phyloP scores from a whole-genome alignment of 108 stramenopile species.

The Nitzschia palea region DNA sequence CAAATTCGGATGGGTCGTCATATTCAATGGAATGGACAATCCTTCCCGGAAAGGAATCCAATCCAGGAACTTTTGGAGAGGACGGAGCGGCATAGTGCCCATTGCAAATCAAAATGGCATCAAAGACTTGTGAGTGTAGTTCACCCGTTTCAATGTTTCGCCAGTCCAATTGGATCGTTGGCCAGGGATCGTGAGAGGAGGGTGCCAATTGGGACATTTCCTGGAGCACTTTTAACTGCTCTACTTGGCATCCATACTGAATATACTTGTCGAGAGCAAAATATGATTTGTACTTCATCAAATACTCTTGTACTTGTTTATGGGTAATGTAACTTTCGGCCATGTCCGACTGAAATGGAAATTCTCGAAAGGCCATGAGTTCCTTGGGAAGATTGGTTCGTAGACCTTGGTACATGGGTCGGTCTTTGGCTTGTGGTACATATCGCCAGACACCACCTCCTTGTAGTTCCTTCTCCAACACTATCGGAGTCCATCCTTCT shows the following conservation, averaged over 20 bases:
- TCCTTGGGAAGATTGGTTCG: slow-evolving; percentile 85
- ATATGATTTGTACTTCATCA: slow-evolving; percentile 51
- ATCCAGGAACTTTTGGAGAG: slow-evolving; percentile 54
- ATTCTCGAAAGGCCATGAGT: slow-evolving; percentile 83
- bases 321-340: slow-evolving; percentile 76
- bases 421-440: slow-evolving; percentile 20
- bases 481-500: slow-evolving; percentile 18
- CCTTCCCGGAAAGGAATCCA: slow-evolving; percentile 36
- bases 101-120: slow-evolving; percentile 88
- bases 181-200: slow-evolving; percentile 29
- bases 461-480: slow-evolving; percentile 55
- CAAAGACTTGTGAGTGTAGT: slow-evolving; percentile 57
- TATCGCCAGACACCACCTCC: slow-evolving; percentile 78
- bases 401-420: slow-evolving; percentile 78
- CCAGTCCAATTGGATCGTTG: slow-evolving; percentile 40
- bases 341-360: slow-evolving; percentile 49
- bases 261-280: slow-evolving; percentile 55
- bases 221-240: slow-evolving; percentile 49
- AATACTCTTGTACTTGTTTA: slow-evolving; percentile 57
- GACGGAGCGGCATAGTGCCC: slow-evolving; percentile 86
- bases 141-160: slow-evolving; percentile 32
- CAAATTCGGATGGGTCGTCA: slow-evolving; percentile 68
- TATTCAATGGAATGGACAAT: slow-evolving; percentile 85
- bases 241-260: slow-evolving; percentile 50
- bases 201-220: slow-evolving; percentile 2